These are phyloP conservation scores for Ilex paraguariensis DNA, from an alignment of 305 asterid genomes.

Conservation along the genomic window DNA sequence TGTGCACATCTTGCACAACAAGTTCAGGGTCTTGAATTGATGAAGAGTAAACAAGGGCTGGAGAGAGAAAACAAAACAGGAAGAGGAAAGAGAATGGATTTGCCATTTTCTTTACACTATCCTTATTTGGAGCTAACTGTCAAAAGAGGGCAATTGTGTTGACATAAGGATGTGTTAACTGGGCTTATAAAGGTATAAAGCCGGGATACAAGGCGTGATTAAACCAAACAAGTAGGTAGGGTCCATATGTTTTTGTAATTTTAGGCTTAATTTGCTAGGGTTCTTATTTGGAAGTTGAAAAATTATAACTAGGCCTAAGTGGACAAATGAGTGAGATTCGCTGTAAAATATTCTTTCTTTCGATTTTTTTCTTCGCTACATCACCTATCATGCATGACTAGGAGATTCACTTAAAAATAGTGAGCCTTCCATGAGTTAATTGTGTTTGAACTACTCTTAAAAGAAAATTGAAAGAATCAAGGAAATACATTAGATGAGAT, in stretches of 20 bases:
- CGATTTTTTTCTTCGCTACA: no score
- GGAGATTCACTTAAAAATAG: no score
- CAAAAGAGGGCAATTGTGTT: neutral
- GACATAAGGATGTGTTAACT: slow-evolving; percentile 13
- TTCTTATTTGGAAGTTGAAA: slow-evolving; percentile 30
- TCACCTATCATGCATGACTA: no score
- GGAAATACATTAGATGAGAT: no score
- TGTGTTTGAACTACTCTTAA: no score
- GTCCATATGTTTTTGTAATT: slow-evolving; percentile 9
- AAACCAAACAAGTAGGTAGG: slow-evolving; percentile 18
- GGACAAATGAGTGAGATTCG: no score
- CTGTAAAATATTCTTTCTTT: no score
- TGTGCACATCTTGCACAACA: slow-evolving; percentile 58
- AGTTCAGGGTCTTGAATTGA: slow-evolving; percentile 37
- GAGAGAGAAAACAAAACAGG: slow-evolving; percentile 13
- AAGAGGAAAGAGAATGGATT: slow-evolving; percentile 7
- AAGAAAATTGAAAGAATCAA: no score
- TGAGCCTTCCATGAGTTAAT: no score
- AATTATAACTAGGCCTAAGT: slow-evolving; percentile 20
- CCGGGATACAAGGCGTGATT: slow-evolving; percentile 82
- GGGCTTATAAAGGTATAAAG: slow-evolving; percentile 25
- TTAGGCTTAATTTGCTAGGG: slow-evolving; percentile 8
- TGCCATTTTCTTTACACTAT: neutral
- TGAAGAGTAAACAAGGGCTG: slow-evolving; percentile 25
- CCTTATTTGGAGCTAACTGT: neutral